Evolutionary conservation across 2,329 filamentous ascomycete species (phyloP).

Genomic region (Pestalotiopsis sp.): DNA sequence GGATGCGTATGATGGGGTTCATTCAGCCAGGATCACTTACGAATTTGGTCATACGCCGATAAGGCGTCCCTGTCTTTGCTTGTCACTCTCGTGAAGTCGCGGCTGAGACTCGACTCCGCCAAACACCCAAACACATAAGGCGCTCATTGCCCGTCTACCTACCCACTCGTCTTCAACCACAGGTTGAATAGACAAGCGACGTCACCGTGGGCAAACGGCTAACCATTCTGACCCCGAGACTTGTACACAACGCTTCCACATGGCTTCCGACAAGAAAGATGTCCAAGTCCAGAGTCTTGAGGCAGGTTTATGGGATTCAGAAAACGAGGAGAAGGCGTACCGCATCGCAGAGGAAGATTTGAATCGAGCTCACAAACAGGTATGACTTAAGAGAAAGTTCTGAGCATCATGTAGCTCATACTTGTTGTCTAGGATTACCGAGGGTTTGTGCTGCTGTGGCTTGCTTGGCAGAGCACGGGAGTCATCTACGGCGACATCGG

Average conservation of each 20-base stretch:
- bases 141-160: background rate
- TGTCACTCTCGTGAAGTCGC: background rate
- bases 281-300: background rate
- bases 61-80: background rate
- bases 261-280: background rate
- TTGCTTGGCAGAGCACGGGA: constrained; percentile 62
- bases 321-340: constrained; percentile 13
- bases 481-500: constrained; percentile 70
- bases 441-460: constrained; percentile 30
- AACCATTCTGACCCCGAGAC: background rate
- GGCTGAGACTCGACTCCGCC: background rate
- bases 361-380: constrained; percentile 10
- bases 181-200: background rate
- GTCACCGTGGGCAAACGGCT: background rate
- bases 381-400: background rate
- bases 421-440: constrained; percentile 3
- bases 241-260: background rate
- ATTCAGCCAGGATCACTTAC: too few species aligned
- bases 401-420: too few species aligned
- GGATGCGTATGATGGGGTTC: too few species aligned
- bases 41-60: background rate
- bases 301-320: background rate
- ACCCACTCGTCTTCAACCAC: too few species aligned
- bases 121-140: background rate
- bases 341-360: constrained; percentile 12